Evolutionary conservation across 2,329 filamentous ascomycete species (phyloP), one percentile per base, ranked within the genome.

Genomic region (Aspergillus felis): DNA sequence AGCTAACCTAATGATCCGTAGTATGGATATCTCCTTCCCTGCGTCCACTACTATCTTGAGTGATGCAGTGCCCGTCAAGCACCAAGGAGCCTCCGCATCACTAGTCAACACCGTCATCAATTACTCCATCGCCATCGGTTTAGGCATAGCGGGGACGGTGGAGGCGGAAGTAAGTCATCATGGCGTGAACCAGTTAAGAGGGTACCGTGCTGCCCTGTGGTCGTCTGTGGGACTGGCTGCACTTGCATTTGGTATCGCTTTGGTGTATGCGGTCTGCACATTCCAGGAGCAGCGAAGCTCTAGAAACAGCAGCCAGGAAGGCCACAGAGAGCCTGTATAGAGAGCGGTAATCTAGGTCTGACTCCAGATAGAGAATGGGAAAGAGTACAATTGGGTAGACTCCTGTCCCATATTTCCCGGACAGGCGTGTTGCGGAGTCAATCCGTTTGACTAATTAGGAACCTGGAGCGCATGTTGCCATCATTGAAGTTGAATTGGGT

Each of bases 1-100:
- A 1, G n/a, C 41, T 44, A 22, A 22, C 41, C n/a, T 44, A 12
- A 12, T 20, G 0, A 20, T 17, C 20, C 24, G 12, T 17, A 20
- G 81, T 4, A 84, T 86, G 82, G 85, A 90, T 68, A 87, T 88
- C 78, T 84, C 79, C 1, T 87, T 87, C 62, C 87, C 87, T 0
- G 82, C 85, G 0, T 84, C 82, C 0, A 86, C 80, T 0, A 68
- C 88, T 8, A 80, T 89, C n/a, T 73, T 90, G 6, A 84, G 81
- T 51, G 81, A 87, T 63, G 74, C 74, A 1, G 75, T 81, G 57
- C 65, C 72, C 0, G 72, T 73, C 25, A 68, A 79, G 52, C 75
- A 81, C 49, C 81, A 84, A 63, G 82, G 82, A 14, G 73, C 82
- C 25, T 79, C 80, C 1, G 80, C 78, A 0, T 84, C 80, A 28